Conservation (phyloP, 306 rosid genomes). For the Malus sieversii region DNA sequence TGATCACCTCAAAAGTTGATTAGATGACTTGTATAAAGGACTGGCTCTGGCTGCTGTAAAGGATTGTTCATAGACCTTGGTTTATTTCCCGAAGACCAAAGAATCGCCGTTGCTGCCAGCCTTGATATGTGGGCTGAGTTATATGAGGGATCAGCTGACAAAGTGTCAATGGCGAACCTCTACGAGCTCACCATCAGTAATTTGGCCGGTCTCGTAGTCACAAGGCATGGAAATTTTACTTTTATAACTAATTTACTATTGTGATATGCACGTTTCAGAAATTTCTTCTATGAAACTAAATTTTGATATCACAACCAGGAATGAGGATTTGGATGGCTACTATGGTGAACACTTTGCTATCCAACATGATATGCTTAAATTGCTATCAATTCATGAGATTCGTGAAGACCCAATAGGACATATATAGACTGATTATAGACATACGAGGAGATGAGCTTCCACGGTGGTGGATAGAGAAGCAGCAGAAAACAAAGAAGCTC, state of each 20-base stretch:
- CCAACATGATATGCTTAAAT: constrained; percentile 54
- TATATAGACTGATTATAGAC: constrained; percentile 33
- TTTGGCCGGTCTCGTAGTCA: constrained; percentile 29
- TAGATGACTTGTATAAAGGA: constrained; percentile 18
- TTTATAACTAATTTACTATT: background rate
- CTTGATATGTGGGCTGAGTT: constrained; percentile 53
- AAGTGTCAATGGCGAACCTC: constrained; percentile 30
- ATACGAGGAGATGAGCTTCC: constrained; percentile 34
- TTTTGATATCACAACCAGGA: constrained; percentile 18
- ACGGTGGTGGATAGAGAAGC: constrained; percentile 25
- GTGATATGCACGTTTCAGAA: too few species aligned
- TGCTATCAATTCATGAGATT: constrained; percentile 33
- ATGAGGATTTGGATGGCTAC: constrained; percentile 31
- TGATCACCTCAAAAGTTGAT: constrained; percentile 27
- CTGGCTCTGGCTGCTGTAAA: constrained; percentile 16
- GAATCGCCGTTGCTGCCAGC: constrained; percentile 41
- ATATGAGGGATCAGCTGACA: constrained; percentile 26
- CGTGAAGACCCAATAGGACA: constrained; percentile 19
- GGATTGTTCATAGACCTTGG: constrained; percentile 43
- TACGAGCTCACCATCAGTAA: constrained; percentile 16
- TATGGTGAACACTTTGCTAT: constrained; percentile 46
- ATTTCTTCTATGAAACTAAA: too few species aligned
- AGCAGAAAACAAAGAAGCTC: constrained; percentile 29
- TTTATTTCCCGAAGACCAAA: constrained; percentile 54
- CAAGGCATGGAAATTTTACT: constrained; percentile 26